phyloP scores from a whole-genome alignment of 495 filamentous ascomycete genomes.

The Neurospora sp. region DNA sequence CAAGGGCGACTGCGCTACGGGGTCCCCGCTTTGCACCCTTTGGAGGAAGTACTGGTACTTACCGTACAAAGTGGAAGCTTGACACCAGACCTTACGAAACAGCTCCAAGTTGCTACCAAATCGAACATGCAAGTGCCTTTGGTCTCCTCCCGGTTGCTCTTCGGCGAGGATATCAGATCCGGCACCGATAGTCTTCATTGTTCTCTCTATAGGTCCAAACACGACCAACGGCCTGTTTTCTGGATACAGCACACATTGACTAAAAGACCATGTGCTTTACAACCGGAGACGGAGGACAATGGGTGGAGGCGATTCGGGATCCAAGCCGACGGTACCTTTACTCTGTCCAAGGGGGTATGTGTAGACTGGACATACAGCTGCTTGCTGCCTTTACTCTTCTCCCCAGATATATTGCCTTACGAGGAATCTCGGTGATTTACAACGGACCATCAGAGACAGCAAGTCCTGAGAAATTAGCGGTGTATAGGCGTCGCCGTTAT shows the following conservation, averaged over 20 bases:
- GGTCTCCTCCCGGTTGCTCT: neutral
- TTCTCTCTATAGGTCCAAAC: neutral
- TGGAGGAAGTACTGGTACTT: neutral
- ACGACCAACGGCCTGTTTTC: neutral
- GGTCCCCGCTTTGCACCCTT: slow-evolving; percentile 12
- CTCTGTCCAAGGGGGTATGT: neutral
- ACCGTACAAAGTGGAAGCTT: neutral
- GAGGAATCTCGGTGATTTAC: neutral
- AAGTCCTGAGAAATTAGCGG: neutral
- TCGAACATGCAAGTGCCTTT: neutral
- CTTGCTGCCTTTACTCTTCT: neutral
- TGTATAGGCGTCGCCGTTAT: neutral
- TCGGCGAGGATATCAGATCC: neutral
- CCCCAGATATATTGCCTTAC: neutral
- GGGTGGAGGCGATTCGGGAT: neutral
- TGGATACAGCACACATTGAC: neutral
- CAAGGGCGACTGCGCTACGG: slow-evolving; percentile 18
- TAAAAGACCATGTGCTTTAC: neutral
- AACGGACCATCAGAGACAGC: neutral
- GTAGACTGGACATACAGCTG: neutral
- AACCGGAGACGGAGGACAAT: neutral
- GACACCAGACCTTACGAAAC: neutral
- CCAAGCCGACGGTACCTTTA: neutral
- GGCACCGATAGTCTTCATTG: neutral
- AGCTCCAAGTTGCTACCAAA: neutral